These are phyloP conservation scores for Euclidium syriacum DNA, from an alignment of 345 rosid genomes.

Conservation along the genomic window DNA sequence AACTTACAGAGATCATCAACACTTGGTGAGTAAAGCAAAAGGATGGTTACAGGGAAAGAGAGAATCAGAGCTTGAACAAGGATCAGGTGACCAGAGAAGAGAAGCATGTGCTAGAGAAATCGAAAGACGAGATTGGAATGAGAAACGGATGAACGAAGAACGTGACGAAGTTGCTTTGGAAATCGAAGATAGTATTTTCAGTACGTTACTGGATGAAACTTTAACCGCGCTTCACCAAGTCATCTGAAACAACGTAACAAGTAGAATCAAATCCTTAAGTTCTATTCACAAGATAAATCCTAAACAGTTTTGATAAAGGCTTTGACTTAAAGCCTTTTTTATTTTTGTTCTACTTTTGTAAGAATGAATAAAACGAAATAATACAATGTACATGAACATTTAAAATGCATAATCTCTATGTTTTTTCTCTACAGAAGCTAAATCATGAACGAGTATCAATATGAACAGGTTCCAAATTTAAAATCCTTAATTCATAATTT, in stretches of 20 bases:
- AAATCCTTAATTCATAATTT: background rate
- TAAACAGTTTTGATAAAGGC: conserved; percentile 11
- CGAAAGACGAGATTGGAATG: conserved; percentile 34
- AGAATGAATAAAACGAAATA: conserved; percentile 18
- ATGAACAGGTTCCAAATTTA: background rate
- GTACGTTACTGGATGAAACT: conserved; percentile 36
- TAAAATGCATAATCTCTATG: background rate
- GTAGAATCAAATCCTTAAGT: background rate
- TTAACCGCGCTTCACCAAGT: background rate
- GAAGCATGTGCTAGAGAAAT: conserved; percentile 36
- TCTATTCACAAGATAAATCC: background rate
- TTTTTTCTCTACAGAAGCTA: background rate
- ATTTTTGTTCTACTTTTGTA: conserved; percentile 1
- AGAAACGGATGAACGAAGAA: conserved; percentile 33
- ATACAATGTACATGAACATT: conserved; percentile 13
- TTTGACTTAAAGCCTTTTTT: background rate
- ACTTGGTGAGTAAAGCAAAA: conserved; percentile 33
- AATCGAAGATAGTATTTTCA: conserved; percentile 29
- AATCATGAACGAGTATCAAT: background rate
- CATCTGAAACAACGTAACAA: background rate
- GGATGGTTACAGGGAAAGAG: conserved; percentile 45
- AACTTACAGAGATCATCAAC: background rate
- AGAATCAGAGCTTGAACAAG: conserved; percentile 17
- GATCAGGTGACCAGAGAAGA: conserved; percentile 23
- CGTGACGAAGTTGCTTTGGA: conserved; percentile 29